Evolutionary conservation across 805 yeast genomes (phyloP), one percentile per base, ranked within the genome.

Genomic region (Candida dendrica): DNA sequence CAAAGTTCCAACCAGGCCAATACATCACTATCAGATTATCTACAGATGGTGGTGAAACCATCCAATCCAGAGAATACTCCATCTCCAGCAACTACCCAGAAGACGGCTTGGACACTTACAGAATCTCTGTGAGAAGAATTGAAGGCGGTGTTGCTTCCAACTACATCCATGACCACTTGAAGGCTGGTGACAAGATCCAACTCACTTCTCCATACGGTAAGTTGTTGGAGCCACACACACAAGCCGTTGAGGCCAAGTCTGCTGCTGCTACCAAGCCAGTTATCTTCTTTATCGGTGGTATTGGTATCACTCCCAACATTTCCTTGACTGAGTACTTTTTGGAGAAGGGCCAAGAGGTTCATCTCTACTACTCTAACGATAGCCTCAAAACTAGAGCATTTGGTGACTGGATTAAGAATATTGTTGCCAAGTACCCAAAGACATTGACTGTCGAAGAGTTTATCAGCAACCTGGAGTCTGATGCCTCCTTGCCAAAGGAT

Each of bases 241-340:
- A 57, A 37, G 40, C 54, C 37, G 37, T 47, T n/a, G 36, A 53
- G 37, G 47, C 53, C 24, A 34, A 64, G 44, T 47, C 59, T 14
- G 57, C 55, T 17, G 20, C 29, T 1, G 33, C 34, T 7, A 26
- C 30, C 11, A 42, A 42, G 27, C 66, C 68, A 20, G 53, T 66
- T 17, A 65, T 71, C 2, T 56, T 79, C 24, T 60, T 79, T 42
- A 68, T 77, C 17, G 84, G 80, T 37, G 89, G 88, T 41, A 77
- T 79, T 42, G 88, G 87, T 47, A 74, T 77, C 39, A 82, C 88
- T 6, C 88, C 89, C 29, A 43, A 77, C 27, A 50, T 81, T 29
- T 66, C 85, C 6, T 71, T 79, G 54, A 54, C 70, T 16, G 75
- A 75, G 51, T 52, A 38, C 39, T 53, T 47, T 44, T 31, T 52